Conservation (phyloP, 169 alveolate genomes). For the Plasmodium blacklocki region DNA sequence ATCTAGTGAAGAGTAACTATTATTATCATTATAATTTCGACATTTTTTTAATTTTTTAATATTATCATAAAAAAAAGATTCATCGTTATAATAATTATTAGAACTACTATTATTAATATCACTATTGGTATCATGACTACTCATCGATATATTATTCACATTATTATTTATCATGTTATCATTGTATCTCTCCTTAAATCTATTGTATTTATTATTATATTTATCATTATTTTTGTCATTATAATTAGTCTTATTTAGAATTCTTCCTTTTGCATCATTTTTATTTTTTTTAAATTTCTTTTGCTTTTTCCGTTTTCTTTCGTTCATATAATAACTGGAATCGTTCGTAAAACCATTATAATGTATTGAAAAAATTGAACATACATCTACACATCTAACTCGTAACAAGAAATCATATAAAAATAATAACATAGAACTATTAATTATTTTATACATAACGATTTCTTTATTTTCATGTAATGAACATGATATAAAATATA, state of each 20-base stretch:
- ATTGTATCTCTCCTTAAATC: neutral
- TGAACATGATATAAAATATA: constrained; percentile 75
- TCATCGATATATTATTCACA: neutral
- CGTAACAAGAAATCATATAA: constrained; percentile 64
- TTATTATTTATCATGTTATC: neutral
- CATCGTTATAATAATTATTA: neutral
- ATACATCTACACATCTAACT: constrained; percentile 44
- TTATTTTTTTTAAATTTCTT: neutral
- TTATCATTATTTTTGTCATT: neutral
- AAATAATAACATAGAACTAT: constrained; percentile 54
- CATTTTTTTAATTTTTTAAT: neutral
- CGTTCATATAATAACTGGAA: neutral
- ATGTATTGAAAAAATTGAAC: constrained; percentile 50
- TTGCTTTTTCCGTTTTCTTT: neutral
- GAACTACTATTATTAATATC: neutral
- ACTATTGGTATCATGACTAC: neutral
- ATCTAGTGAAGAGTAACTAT: constrained; percentile 60
- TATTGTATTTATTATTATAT: neutral
- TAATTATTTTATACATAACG: constrained; percentile 65
- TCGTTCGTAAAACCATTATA: constrained; percentile 57
- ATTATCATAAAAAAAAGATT: neutral
- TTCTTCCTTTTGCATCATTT: neutral
- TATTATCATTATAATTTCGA: neutral
- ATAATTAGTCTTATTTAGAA: neutral
- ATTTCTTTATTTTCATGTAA: constrained; percentile 65